These are phyloP conservation scores for Boletus eberwhitei DNA, from an alignment of 768 basidiomycete species.

Conservation along the genomic window DNA sequence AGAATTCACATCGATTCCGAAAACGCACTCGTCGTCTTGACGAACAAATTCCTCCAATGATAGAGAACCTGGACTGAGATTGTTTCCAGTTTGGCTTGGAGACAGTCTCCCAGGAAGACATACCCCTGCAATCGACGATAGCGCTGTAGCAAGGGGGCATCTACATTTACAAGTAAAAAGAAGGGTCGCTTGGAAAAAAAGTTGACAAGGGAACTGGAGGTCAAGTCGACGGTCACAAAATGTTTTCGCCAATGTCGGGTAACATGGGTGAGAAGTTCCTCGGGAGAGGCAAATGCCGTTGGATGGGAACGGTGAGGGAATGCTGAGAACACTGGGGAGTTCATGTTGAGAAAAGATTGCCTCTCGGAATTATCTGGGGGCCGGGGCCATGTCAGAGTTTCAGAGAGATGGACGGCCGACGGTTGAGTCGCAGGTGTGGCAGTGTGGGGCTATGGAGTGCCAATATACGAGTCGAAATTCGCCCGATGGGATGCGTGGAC, in stretches of 20 bases:
- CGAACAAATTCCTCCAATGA: slow-evolving; percentile 73
- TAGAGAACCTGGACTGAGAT: slow-evolving; percentile 15
- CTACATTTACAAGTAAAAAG: slow-evolving; percentile 78
- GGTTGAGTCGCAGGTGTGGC: not conserved
- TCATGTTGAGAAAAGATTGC: slow-evolving; percentile 20
- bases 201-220: slow-evolving; percentile 52
- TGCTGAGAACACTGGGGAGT: slow-evolving; percentile 15
- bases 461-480: not conserved
- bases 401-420: not conserved
- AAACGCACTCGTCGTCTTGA: slow-evolving; percentile 66
- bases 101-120: slow-evolving; percentile 16
- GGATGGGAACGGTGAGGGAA: slow-evolving; percentile 22
- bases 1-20: slow-evolving; percentile 39
- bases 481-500: not conserved
- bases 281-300: slow-evolving; percentile 41
- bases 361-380: slow-evolving; percentile 3
- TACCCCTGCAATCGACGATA: slow-evolving; percentile 58
- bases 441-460: slow-evolving; percentile 7
- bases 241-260: slow-evolving; percentile 78
- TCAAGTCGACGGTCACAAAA: slow-evolving; percentile 79
- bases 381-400: not conserved
- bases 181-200: slow-evolving; percentile 84
- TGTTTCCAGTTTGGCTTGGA: slow-evolving; percentile 8
- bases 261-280: slow-evolving; percentile 63
- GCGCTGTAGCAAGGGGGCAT: slow-evolving; percentile 75